A percentile compares a stretch with the other conserved stretches of the same genome.
Conservation (phyloP, 148 eudicot genomes). For the Bassia scoparia region DNA sequence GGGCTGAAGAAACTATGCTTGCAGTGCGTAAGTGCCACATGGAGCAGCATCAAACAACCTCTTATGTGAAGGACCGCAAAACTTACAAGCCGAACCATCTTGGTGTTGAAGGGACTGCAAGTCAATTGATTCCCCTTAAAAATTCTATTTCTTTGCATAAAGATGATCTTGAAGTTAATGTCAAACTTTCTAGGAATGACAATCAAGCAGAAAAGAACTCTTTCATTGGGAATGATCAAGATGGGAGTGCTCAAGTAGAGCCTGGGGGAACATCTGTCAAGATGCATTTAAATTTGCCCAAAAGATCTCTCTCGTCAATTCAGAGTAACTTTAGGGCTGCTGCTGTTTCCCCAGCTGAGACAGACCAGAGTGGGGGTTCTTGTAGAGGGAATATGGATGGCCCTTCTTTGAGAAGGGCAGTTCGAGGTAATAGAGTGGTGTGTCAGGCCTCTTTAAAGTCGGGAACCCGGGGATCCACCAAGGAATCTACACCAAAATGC, state of each 20-base stretch:
- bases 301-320: constrained; percentile 27
- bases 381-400: constrained; percentile 27
- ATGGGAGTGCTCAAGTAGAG: constrained; percentile 32
- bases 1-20: constrained; percentile 16
- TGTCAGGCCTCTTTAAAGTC: constrained; percentile 13
- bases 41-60: constrained; percentile 27
- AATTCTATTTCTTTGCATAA: constrained; percentile 40
- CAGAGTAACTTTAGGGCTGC: constrained; percentile 30
- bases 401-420: constrained; percentile 21
- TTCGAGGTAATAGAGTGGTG: constrained; percentile 14
- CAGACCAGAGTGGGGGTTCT: constrained; percentile 18
- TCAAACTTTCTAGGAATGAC: constrained; percentile 22
- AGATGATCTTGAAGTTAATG: constrained; percentile 26
- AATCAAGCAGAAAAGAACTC: constrained; percentile 23
- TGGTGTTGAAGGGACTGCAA: constrained; percentile 37
- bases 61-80: constrained; percentile 17
- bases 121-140: constrained; percentile 37
- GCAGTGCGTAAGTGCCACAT: constrained; percentile 20
- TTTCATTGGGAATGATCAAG: constrained; percentile 10
- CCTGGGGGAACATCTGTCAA: constrained; percentile 21
- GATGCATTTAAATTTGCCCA: constrained; percentile 23
- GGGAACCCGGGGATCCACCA: constrained; percentile 16
- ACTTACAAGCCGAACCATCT: constrained; percentile 30
- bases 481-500: constrained; percentile 12
- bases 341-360: constrained; percentile 15